A percentile compares a stretch with the other conserved stretches of the same genome.
Conservation (phyloP, 176 grass and related monocot species). For the Miscanthus lutarioriparius region DNA sequence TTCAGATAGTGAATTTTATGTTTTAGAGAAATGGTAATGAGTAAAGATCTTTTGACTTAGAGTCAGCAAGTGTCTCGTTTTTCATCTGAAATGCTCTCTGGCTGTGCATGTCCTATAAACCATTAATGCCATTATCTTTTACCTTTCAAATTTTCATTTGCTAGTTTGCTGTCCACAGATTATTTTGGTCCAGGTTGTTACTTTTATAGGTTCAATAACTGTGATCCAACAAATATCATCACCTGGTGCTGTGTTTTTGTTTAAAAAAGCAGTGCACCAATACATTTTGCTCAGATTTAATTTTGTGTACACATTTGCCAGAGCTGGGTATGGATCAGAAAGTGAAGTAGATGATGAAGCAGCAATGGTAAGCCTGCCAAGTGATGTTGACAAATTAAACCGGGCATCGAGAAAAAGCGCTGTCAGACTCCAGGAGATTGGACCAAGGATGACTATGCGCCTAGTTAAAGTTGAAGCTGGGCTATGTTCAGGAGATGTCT, state of each 20-base stretch:
- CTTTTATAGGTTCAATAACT: neutral
- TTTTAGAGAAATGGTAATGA: neutral
- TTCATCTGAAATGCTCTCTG: neutral
- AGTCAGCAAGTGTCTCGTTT: neutral
- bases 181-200: constrained; percentile 7
- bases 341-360: constrained; percentile 91
- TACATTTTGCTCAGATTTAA: neutral
- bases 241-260: neutral
- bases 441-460: constrained; percentile 69
- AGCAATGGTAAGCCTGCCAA: constrained; percentile 66
- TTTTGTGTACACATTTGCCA: constrained; percentile 28
- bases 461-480: constrained; percentile 87
- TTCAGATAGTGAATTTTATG: neutral
- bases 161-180: neutral
- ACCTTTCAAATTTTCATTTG: neutral
- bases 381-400: constrained; percentile 75
- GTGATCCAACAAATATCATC: neutral
- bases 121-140: neutral
- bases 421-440: constrained; percentile 86
- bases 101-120: neutral
- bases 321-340: constrained; percentile 94
- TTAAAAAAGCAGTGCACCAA: neutral
- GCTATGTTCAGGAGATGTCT: constrained; percentile 72
- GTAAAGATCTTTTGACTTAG: neutral
- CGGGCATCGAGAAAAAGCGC: constrained; percentile 78